Percentiles rank a stretch among this genome's conserved stretches.
These are phyloP conservation scores for Backusella sp. DNA, from an alignment of 192 early-diverging fungal species.

Conservation along the genomic window DNA sequence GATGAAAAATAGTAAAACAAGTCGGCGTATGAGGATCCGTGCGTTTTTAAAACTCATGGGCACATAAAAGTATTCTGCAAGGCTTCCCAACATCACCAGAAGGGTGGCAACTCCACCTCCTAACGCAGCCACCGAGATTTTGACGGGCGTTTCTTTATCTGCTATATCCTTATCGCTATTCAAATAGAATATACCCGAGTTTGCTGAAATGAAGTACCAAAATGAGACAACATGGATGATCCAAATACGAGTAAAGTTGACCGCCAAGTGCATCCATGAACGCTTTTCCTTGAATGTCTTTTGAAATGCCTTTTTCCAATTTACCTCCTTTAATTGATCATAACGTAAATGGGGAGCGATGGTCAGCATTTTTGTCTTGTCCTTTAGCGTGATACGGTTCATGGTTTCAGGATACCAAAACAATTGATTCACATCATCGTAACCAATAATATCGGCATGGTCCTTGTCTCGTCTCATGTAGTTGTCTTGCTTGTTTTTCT, in stretches of 20 bases:
- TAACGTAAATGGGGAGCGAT: constrained; percentile 66
- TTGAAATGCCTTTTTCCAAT: constrained; percentile 69
- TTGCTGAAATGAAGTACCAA: constrained; percentile 78
- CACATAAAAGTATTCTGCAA: constrained; percentile 74
- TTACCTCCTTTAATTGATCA: constrained; percentile 56
- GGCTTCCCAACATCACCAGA: constrained; percentile 60
- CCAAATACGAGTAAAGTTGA: constrained; percentile 88
- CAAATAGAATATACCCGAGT: constrained; percentile 65
- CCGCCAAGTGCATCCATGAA: constrained; percentile 78
- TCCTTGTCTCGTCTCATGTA: constrained; percentile 74
- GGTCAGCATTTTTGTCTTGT: constrained; percentile 60
- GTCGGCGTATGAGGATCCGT: constrained; percentile 48
- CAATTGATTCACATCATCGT: constrained; percentile 84
- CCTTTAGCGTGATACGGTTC: constrained; percentile 46
- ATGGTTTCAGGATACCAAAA: constrained; percentile 72
- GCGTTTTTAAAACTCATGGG: constrained; percentile 60
- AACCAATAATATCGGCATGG: constrained; percentile 72
- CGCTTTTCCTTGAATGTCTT: constrained; percentile 87
- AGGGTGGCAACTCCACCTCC: constrained; percentile 69
- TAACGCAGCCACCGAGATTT: constrained; percentile 63
- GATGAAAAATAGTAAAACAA: constrained; percentile 59
- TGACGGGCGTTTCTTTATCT: constrained; percentile 41
- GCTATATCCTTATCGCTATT: constrained; percentile 29
- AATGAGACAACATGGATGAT: constrained; percentile 77
- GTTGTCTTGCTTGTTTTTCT: constrained; percentile 58